Percentiles rank a stretch among this genome's conserved stretches.
Conservation (phyloP, 176 grass and related monocot species). For the Oryza meridionalis region DNA sequence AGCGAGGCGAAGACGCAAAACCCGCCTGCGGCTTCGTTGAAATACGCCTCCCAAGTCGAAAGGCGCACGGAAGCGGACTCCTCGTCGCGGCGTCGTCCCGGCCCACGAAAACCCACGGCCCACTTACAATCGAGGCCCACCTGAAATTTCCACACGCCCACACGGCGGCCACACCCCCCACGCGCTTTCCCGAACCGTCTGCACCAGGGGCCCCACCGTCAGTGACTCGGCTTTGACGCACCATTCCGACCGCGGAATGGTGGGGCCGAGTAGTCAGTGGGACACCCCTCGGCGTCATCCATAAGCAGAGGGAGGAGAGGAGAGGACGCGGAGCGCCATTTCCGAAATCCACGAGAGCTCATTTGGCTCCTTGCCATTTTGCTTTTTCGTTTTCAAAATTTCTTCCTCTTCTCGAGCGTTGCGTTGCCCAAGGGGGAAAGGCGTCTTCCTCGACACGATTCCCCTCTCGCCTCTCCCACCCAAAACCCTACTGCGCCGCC, state of each 20-base stretch:
- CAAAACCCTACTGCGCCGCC: constrained; percentile 36
- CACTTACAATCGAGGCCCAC: neutral
- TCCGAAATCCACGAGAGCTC: constrained; percentile 28
- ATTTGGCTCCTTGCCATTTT: neutral
- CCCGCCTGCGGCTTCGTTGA: neutral
- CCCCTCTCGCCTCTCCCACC: neutral
- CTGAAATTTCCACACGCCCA: neutral
- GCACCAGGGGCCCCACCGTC: neutral
- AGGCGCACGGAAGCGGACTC: neutral
- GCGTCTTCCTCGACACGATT: neutral
- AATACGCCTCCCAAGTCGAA: constrained; percentile 38
- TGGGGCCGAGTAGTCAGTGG: neutral
- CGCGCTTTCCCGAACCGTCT: neutral
- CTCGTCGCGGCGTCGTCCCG: too few species aligned
- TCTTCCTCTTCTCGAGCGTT: neutral
- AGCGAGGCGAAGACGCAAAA: neutral
- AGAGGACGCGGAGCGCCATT: constrained; percentile 26
- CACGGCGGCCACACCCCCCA: too few species aligned
- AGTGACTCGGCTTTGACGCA: neutral
- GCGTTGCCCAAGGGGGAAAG: neutral
- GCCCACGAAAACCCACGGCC: too few species aligned
- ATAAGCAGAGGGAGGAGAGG: neutral
- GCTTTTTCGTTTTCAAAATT: constrained; percentile 23
- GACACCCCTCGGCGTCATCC: neutral
- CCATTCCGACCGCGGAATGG: neutral